Evolutionary conservation across 495 filamentous ascomycete genomes (phyloP), one percentile per base, ranked within the genome.

Genomic region (Polyplosphaeria fusca): DNA sequence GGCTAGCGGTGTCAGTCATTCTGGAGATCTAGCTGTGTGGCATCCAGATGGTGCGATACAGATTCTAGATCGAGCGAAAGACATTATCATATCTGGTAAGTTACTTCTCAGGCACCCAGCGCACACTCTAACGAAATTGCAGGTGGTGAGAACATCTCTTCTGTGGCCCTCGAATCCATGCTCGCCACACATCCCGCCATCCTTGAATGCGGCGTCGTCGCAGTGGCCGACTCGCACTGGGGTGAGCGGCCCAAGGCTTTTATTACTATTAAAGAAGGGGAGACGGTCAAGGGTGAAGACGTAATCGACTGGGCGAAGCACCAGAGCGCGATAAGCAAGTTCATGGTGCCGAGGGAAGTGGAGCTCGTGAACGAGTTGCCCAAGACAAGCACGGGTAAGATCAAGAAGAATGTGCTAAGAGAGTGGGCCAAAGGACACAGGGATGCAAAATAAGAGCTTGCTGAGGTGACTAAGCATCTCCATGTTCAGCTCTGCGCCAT

Each of bases 121-220:
- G 9, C 19, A 5, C 5, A 42, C 39, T 42, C 9, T 28, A 11
- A 38, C 1, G 18, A 50, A 4, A n/a, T 3, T 30, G n/a, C 49
- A 93, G 90, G 93, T 43, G 93, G 93, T 50, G 93, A 98, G 69
- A 98, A 98, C 67, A 97, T 98, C 50, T 95, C 89, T 9, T 93
- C 88, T 1, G 86, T 98, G 9, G 89, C 91, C 0, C 81, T 98
- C 4, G 93, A 98, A 73, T 80, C 82, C 50, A 89, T 95, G 87
- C 80, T 98, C n/a, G 87, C 83, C 23, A 86, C 84, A 47, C 94
- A 98, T 66, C 88, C 92, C 0, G 82, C 86, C 59, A 82, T 98
- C 26, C 79, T 98, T 25, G 93, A 98, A 71, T 91, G 86, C 2
- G 93, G 87, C 25, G 89, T 95, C 5, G 88, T 97, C 11, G 85